Percentiles rank a stretch among this genome's conserved stretches.
Evolutionary conservation across 371 early-diverging fungal species (phyloP).

Genomic region (Zopfochytrium polystomum): DNA sequence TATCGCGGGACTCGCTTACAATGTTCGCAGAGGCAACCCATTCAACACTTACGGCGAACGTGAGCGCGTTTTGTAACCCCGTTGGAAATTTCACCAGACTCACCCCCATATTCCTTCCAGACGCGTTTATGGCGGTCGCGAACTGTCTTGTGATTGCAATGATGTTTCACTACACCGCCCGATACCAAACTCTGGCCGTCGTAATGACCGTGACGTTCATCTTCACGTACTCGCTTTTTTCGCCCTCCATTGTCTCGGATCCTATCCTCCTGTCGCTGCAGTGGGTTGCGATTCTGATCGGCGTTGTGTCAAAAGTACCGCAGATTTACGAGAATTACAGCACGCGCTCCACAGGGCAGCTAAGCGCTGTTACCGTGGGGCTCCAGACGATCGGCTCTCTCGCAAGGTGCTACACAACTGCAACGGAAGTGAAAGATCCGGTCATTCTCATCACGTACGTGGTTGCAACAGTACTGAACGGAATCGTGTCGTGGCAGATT

Average conservation of each 20-base stretch:
- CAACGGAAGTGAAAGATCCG: conserved; percentile 81
- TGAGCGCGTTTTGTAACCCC: conserved; percentile 10
- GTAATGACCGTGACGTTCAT: conserved; percentile 34
- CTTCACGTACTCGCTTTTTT: conserved; percentile 50
- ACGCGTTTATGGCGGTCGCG: conserved; percentile 65
- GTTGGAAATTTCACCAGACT: background rate
- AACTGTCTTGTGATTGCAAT: conserved; percentile 73
- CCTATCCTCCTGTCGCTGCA: conserved; percentile 64
- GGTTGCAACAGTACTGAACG: conserved; percentile 74
- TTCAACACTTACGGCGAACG: conserved; percentile 78
- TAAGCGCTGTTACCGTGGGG: conserved; percentile 84
- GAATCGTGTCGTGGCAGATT: conserved; percentile 74
- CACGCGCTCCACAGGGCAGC: conserved; percentile 80
- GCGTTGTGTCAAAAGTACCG: conserved; percentile 81
- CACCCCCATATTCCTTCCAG: conserved; percentile 15
- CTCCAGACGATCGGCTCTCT: conserved; percentile 79
- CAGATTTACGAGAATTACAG: conserved; percentile 78
- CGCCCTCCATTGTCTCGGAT: conserved; percentile 47
- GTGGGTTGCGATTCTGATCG: conserved; percentile 76
- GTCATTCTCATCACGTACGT: conserved; percentile 62
- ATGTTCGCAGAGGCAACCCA: conserved; percentile 74
- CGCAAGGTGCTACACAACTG: conserved; percentile 87
- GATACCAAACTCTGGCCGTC: conserved; percentile 40
- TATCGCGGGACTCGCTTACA: conserved; percentile 82
- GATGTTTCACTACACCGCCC: conserved; percentile 62